Evolutionary conservation across 495 filamentous ascomycete genomes (phyloP).

Genomic region (Xylaria curta): DNA sequence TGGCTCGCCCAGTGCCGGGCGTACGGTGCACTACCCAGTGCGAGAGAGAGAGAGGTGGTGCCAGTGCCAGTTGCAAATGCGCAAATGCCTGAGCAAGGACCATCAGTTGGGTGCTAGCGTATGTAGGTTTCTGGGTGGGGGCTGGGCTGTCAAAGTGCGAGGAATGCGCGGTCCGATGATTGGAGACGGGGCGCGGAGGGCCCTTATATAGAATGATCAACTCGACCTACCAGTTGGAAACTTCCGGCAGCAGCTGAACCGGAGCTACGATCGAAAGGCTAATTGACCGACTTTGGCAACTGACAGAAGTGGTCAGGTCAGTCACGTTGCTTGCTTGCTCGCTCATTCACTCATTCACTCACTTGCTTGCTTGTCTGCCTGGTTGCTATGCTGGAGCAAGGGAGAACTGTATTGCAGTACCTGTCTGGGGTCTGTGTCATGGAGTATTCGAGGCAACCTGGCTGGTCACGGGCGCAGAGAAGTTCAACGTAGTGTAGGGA

Average conservation of each 20-base stretch:
- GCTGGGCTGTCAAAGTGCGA: constrained; percentile 18
- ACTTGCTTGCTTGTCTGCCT: neutral
- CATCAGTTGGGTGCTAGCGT: constrained; percentile 8
- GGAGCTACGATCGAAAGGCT: neutral
- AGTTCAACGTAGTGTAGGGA: neutral
- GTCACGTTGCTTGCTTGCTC: neutral
- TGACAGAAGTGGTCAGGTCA: constrained; percentile 2
- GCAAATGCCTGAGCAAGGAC: neutral
- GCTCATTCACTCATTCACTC: neutral
- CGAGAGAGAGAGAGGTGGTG: constrained; percentile 11
- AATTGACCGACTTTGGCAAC: neutral
- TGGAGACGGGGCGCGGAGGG: constrained; percentile 4
- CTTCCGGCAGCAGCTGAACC: constrained; percentile 16
- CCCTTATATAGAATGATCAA: neutral
- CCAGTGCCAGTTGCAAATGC: constrained; percentile 22
- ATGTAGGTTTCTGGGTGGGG: constrained; percentile 3
- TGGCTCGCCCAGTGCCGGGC: constrained; percentile 15
- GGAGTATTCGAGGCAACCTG: neutral
- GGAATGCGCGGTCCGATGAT: constrained; percentile 12
- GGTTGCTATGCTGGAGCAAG: neutral
- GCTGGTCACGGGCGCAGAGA: neutral
- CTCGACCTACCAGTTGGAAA: constrained; percentile 7
- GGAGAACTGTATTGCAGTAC: neutral
- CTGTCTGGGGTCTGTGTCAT: constrained; percentile 9
- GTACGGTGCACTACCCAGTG: constrained; percentile 22